Base-by-base conservation (phyloP, 2,329 filamentous ascomycete genomes). In the Albifimbria verrucaria region DNA sequence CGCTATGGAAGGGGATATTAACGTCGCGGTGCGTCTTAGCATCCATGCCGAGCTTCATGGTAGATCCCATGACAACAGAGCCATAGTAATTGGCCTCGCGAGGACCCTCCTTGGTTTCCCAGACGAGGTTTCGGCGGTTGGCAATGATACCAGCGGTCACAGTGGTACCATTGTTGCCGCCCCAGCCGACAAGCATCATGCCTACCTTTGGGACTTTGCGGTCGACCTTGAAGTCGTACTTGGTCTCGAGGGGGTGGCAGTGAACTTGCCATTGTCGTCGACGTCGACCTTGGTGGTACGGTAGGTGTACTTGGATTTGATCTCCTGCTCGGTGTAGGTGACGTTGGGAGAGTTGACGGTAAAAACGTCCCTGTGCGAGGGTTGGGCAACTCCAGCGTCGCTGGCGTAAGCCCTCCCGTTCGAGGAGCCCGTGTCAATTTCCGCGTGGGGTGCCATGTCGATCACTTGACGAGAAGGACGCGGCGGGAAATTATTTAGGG, bases 141-240 rank as follows among this genome's bases (percentile, higher is more conserved):
- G 93, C 94, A 70, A 99, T 83, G 74, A 99, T 96, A 72, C 93
- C 94, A 57, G 94, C 94, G 55, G 94, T 97, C 57, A 99, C 91
- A 54, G 94, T 99, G 61, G 91, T 91, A 61, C 94, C 94, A 71
- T 99, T 99, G 85, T 99, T 99, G 68, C 94, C 94, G 74, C 94
- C 94, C 86, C 89, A 93, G 59, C 94, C 94, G 62, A 99, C 93
- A 61, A 99, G 83, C 94, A 99, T 97, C 78, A 97, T 84, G 68
- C 94, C 94, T 62, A 91, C 84, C 81, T 93, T 96, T 74, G 92
- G 91, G 55, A 97, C 83, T 74, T 89, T 90, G 72, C 93, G 91
- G 71, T 96, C 89, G 67, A 94, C 90, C 82, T 96, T 96, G 88
- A 99, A 97, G 80, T 97, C 88, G 73, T 97, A 99, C 62, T 87